phyloP scores from a whole-genome alignment of 495 filamentous ascomycete species.

The Aspergillus bertholletiae region DNA sequence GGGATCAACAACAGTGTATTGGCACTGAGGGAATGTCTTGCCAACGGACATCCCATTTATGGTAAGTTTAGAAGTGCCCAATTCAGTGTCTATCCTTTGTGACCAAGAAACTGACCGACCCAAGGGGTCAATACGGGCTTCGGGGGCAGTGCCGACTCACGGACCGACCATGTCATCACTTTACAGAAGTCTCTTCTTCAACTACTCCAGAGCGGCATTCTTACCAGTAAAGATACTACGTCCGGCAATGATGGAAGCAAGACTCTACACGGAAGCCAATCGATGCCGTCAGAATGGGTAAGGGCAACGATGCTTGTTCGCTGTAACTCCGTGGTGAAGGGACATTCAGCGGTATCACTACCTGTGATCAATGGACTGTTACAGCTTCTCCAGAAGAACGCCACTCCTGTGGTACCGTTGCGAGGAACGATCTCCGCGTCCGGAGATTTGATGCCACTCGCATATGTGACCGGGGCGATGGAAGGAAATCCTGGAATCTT shows the following conservation, averaged over 20 bases:
- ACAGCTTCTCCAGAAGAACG: constrained; percentile 39
- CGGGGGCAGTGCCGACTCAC: constrained; percentile 59
- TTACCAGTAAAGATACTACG: constrained; percentile 29
- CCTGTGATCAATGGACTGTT: constrained; percentile 41
- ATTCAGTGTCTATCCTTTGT: too few species aligned
- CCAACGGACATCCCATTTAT: too few species aligned
- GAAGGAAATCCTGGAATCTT: constrained; percentile 47
- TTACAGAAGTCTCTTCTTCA: constrained; percentile 53
- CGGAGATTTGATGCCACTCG: constrained; percentile 55
- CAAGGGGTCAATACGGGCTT: constrained; percentile 65
- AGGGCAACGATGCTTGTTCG: constrained; percentile 53
- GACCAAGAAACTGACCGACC: too few species aligned
- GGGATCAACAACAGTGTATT: too few species aligned
- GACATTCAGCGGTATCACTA: constrained; percentile 52
- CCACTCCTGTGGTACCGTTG: constrained; percentile 51
- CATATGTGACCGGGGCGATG: constrained; percentile 54
- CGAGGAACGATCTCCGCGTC: constrained; percentile 60
- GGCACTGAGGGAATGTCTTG: too few species aligned
- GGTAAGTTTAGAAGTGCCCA: too few species aligned
- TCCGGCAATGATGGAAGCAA: too few species aligned
- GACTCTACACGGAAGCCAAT: too few species aligned
- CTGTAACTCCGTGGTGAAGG: constrained; percentile 48
- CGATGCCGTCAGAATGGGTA: too few species aligned
- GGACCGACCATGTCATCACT: constrained; percentile 33
- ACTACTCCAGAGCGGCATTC: constrained; percentile 49